Percentiles rank a stretch among this genome's conserved stretches.
These are phyloP conservation scores for Fusarium devonianum DNA, from an alignment of 2,329 filamentous ascomycete genomes.

Conservation along the genomic window DNA sequence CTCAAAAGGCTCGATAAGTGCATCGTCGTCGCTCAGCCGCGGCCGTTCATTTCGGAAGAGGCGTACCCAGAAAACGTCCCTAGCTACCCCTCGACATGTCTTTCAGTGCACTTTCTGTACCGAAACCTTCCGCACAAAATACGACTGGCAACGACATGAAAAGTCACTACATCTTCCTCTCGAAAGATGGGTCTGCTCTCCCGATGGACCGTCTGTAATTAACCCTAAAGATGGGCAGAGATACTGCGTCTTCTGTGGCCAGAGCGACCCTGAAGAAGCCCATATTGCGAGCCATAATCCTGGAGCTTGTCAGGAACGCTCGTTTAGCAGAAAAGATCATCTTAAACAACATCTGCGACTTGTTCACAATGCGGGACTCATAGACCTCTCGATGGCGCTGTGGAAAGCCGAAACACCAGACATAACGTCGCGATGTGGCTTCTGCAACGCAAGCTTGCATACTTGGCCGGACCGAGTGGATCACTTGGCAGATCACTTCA, in stretches of 20 bases:
- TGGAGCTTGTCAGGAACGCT: conserved; percentile 57
- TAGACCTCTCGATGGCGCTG: conserved; percentile 25
- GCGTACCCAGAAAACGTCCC: conserved; percentile 11
- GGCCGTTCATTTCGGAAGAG: conserved; percentile 19
- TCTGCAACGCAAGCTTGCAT: conserved; percentile 47
- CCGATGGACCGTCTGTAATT: conserved; percentile 44
- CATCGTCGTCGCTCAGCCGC: conserved; percentile 9
- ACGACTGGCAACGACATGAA: conserved; percentile 60
- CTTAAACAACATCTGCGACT: conserved; percentile 52
- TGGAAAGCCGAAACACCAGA: conserved; percentile 49
- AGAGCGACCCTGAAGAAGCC: conserved; percentile 38
- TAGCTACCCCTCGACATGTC: conserved; percentile 13
- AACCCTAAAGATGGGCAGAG: conserved; percentile 42
- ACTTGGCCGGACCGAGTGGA: conserved; percentile 48
- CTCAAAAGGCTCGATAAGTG: conserved; percentile 19
- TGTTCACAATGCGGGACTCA: conserved; percentile 51
- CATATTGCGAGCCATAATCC: conserved; percentile 49
- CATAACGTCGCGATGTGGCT: conserved; percentile 51
- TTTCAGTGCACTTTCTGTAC: conserved; percentile 57
- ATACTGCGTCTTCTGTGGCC: conserved; percentile 49
- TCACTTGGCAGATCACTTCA: conserved; percentile 53
- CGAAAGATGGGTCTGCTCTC: conserved; percentile 55
- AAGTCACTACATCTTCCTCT: conserved; percentile 55
- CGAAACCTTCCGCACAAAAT: conserved; percentile 53
- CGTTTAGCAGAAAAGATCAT: conserved; percentile 54